Conservation (phyloP, 176 grass and related monocot species). For the Triticum dicoccoides region DNA sequence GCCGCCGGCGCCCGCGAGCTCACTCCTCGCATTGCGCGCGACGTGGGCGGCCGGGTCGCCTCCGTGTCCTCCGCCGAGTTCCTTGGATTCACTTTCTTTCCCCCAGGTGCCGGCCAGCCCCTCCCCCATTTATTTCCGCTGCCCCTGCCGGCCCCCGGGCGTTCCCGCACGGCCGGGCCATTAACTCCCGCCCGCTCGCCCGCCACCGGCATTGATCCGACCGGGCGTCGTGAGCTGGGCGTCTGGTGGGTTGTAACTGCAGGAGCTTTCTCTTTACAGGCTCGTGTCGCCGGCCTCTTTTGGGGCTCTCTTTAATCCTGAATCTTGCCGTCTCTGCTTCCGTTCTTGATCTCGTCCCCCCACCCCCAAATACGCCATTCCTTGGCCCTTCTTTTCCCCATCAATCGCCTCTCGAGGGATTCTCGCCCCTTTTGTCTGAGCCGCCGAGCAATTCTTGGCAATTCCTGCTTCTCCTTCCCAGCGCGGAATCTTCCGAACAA, state of each 20-base stretch:
- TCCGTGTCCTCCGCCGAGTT: slow-evolving; percentile 34
- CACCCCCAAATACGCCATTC: neutral
- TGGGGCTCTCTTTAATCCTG: neutral
- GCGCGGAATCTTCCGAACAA: slow-evolving; percentile 14
- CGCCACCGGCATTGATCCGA: slow-evolving; percentile 30
- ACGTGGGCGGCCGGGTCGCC: neutral
- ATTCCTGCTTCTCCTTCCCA: neutral
- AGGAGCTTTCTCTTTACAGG: neutral
- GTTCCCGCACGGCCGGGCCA: slow-evolving; percentile 19
- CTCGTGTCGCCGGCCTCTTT: neutral
- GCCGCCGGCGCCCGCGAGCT: neutral
- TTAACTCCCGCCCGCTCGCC: slow-evolving; percentile 24
- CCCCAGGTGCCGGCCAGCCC: slow-evolving; percentile 5
- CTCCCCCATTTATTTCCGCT: slow-evolving; percentile 35
- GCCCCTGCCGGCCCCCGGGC: slow-evolving; percentile 3
- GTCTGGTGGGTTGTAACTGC: neutral
- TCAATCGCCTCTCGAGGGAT: neutral
- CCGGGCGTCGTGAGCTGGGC: neutral
- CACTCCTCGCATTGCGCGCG: neutral
- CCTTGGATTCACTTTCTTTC: neutral
- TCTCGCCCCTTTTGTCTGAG: slow-evolving; percentile 9
- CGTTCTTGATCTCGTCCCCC: neutral
- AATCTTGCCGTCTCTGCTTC: neutral
- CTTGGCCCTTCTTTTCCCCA: neutral
- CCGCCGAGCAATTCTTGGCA: neutral